Conservation (phyloP, 352 stramenopile species). For the Phytopythium chamaehyphon region DNA sequence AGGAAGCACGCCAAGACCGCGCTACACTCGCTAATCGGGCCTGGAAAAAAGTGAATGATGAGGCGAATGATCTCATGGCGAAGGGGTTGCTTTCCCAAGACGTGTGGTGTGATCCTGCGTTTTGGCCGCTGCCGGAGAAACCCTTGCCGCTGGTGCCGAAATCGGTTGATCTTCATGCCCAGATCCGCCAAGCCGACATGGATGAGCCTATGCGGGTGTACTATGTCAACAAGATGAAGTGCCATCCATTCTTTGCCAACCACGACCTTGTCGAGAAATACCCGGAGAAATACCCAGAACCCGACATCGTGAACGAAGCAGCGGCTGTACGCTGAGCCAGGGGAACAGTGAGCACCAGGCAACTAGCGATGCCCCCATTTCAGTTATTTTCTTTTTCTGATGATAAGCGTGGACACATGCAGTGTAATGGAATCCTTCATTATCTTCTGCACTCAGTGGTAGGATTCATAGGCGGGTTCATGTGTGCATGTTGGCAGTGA, state of each 20-base stretch:
- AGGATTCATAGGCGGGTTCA: no score
- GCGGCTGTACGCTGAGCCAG: no score
- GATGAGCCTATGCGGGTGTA: conserved; percentile 13
- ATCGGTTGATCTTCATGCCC: conserved; percentile 4
- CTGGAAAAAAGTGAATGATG: conserved; percentile 4
- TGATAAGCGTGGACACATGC: no score
- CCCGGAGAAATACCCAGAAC: conserved; percentile 5
- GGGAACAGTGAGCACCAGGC: no score
- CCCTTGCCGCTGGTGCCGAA: conserved; percentile 5
- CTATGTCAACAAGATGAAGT: conserved; percentile 12
- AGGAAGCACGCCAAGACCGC: conserved; percentile 5
- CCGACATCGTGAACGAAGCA: background rate
- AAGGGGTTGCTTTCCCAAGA: conserved; percentile 2
- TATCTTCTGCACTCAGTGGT: no score
- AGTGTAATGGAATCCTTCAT: no score
- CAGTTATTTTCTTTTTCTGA: no score
- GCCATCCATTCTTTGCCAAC: conserved; percentile 19
- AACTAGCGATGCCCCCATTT: no score
- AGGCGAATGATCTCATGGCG: conserved; percentile 1
- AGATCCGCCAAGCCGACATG: conserved; percentile 4
- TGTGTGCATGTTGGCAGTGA: no score
- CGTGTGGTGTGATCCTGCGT: conserved; percentile 5
- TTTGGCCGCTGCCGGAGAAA: conserved; percentile 6
- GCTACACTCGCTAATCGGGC: conserved; percentile 1
- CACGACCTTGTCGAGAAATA: conserved; percentile 13